A percentile compares a stretch with the other conserved stretches of the same genome.
These are phyloP conservation scores for Prunus armeniaca DNA, from an alignment of 306 rosid species.

Conservation along the genomic window DNA sequence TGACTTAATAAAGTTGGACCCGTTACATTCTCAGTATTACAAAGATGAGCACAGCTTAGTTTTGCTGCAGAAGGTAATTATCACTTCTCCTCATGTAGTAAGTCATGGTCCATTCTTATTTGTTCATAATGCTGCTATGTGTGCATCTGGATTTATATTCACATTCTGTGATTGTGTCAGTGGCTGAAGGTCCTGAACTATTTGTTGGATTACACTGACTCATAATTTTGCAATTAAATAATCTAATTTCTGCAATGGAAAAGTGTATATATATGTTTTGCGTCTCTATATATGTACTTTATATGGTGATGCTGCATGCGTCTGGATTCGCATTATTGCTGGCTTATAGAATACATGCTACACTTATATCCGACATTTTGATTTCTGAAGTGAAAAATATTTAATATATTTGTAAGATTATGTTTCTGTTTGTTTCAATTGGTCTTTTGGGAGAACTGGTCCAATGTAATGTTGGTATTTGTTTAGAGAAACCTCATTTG, in stretches of 20 bases:
- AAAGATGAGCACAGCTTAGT: conserved; percentile 49
- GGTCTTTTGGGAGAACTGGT: not conserved
- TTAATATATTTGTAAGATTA: not conserved
- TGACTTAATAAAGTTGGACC: conserved; percentile 63
- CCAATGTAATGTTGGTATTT: not conserved
- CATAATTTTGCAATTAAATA: too few relatives aligned
- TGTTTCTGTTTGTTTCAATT: not conserved
- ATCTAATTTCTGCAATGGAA: conserved; percentile 4
- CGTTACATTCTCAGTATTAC: conserved; percentile 62
- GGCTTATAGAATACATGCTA: not conserved
- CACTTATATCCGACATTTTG: not conserved
- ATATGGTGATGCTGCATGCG: not conserved
- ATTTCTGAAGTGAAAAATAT: not conserved
- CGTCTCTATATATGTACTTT: not conserved
- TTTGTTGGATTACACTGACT: not conserved
- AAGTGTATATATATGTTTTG: not conserved
- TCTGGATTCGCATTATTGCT: not conserved
- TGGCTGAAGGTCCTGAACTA: not conserved
- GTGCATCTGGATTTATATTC: not conserved
- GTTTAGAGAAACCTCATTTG: not conserved
- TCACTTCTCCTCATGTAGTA: conserved; percentile 18
- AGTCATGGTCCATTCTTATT: not conserved
- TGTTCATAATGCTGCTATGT: not conserved
- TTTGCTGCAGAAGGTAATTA: conserved; percentile 44
- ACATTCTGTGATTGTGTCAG: not conserved